phyloP scores from a whole-genome alignment of 2,329 filamentous ascomycete genomes.

The Cryoendolithus antarcticus region DNA sequence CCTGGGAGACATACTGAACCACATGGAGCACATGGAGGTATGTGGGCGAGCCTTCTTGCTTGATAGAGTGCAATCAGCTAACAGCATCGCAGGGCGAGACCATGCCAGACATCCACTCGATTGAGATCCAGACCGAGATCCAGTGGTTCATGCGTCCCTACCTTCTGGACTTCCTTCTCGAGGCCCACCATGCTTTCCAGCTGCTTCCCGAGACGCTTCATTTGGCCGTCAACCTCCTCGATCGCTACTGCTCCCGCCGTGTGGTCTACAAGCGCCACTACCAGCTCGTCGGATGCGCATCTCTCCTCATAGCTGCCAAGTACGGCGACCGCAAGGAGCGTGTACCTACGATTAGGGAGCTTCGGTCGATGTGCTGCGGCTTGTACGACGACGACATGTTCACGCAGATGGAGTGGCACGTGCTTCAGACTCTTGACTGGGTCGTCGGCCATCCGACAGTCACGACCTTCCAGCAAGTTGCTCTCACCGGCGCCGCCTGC shows the following conservation, averaged over 20 bases:
- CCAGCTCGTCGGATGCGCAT: slow-evolving; percentile 90
- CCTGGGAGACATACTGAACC: slow-evolving; percentile 82
- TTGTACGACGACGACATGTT: slow-evolving; percentile 99
- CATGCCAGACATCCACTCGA: slow-evolving; percentile 88
- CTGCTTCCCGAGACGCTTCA: slow-evolving; percentile 91
- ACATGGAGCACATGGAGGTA: slow-evolving; percentile 92
- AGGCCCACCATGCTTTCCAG: slow-evolving; percentile 90
- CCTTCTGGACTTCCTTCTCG: slow-evolving; percentile 93
- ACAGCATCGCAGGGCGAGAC: slow-evolving; percentile 54
- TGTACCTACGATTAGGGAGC: slow-evolving; percentile 90
- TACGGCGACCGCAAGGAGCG: slow-evolving; percentile 98
- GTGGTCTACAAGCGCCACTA: slow-evolving; percentile 99
- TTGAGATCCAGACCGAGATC: slow-evolving; percentile 98
- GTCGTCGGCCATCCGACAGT: slow-evolving; percentile 90
- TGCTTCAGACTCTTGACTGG: slow-evolving; percentile 95
- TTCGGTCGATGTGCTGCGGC: slow-evolving; percentile 98
- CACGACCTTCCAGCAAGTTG: slow-evolving; percentile 82
- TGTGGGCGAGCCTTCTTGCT: slow-evolving; percentile 17
- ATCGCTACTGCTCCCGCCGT: slow-evolving; percentile 93
- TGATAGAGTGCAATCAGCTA: not conserved
- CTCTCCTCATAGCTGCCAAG: slow-evolving; percentile 92
- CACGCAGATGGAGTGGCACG: slow-evolving; percentile 99
- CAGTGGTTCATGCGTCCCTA: slow-evolving; percentile 99
- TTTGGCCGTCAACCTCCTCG: slow-evolving; percentile 89
- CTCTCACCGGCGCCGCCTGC: slow-evolving; percentile 60